Percentiles rank a stretch among this genome's conserved stretches.
Conservation (phyloP, 208 protist species). For the Leishmania tarentolae region DNA sequence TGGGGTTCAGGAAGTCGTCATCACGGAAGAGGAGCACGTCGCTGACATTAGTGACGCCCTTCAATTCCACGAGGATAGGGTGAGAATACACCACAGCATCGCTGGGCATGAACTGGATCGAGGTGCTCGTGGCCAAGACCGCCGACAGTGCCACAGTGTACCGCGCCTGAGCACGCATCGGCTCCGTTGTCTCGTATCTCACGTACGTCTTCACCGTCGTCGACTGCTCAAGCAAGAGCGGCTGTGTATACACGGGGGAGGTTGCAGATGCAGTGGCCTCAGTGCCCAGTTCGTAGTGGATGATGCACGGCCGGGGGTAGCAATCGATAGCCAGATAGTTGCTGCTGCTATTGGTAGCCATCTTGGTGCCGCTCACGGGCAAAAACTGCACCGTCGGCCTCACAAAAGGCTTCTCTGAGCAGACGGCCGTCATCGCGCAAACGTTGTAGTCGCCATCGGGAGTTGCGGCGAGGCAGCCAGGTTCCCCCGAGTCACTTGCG, state of each 20-base stretch:
- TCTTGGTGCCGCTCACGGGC: slow-evolving; percentile 28
- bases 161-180: slow-evolving; percentile 32
- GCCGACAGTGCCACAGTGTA: slow-evolving; percentile 34
- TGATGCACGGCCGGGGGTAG: slow-evolving; percentile 48
- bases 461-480: slow-evolving; percentile 63
- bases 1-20: slow-evolving; percentile 34
- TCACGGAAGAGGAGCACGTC: slow-evolving; percentile 45
- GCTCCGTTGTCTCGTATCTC: slow-evolving; percentile 28
- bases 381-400: slow-evolving; percentile 35
- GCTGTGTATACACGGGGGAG: slow-evolving; percentile 28
- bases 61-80: slow-evolving; percentile 50
- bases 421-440: slow-evolving; percentile 58
- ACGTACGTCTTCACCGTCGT: slow-evolving; percentile 49
- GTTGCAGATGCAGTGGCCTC: slow-evolving; percentile 14
- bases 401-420: slow-evolving; percentile 22
- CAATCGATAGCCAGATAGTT: slow-evolving; percentile 46
- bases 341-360: slow-evolving; percentile 23
- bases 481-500: slow-evolving; percentile 36
- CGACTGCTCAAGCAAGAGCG: slow-evolving; percentile 38
- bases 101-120: slow-evolving; percentile 36
- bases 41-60: slow-evolving; percentile 30
- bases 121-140: neutral
- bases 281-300: slow-evolving; percentile 63
- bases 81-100: slow-evolving; percentile 31
- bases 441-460: slow-evolving; percentile 42